Evolutionary conservation across 106 monocot species (phyloP).

Genomic region (Xerophyta viscosa): DNA sequence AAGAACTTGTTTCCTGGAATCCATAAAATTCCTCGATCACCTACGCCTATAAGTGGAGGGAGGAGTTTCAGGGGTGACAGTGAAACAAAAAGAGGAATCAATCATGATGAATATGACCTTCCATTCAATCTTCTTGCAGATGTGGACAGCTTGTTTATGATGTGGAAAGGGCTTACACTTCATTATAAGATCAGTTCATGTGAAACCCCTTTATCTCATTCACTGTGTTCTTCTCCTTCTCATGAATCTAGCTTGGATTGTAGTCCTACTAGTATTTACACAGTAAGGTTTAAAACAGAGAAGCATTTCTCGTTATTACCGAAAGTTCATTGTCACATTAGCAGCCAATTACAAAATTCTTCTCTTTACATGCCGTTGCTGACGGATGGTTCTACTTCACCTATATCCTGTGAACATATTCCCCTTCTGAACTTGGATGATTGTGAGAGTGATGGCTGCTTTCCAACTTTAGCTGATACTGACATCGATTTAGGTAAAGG

Average conservation of each 20-base stretch:
- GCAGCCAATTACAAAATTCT: constrained; percentile 28
- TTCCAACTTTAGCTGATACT: constrained; percentile 5
- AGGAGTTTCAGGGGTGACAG: constrained; percentile 40
- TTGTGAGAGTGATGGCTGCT: constrained; percentile 9
- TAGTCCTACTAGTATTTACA: constrained; percentile 23
- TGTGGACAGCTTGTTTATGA: constrained; percentile 63
- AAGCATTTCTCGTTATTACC: constrained; percentile 24
- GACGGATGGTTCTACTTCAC: constrained; percentile 21
- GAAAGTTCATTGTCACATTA: constrained; percentile 25
- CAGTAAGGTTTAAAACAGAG: constrained; percentile 34
- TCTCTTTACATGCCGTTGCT: constrained; percentile 61
- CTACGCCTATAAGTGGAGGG: constrained; percentile 41
- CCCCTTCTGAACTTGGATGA: constrained; percentile 32
- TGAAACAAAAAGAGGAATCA: constrained; percentile 37
- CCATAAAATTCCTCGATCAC: constrained; percentile 55
- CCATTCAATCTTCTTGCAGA: constrained; percentile 74
- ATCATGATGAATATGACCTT: constrained; percentile 35
- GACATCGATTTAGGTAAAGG: constrained; percentile 14
- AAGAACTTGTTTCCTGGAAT: constrained; percentile 45
- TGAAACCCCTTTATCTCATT: constrained; percentile 19
- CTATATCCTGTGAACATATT: constrained; percentile 17
- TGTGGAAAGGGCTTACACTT: constrained; percentile 41
- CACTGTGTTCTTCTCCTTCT: constrained; percentile 22
- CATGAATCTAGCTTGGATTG: constrained; percentile 24
- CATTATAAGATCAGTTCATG: constrained; percentile 54